Conservation (phyloP, 2,329 filamentous ascomycete species). For the Talaromyces sp. region DNA sequence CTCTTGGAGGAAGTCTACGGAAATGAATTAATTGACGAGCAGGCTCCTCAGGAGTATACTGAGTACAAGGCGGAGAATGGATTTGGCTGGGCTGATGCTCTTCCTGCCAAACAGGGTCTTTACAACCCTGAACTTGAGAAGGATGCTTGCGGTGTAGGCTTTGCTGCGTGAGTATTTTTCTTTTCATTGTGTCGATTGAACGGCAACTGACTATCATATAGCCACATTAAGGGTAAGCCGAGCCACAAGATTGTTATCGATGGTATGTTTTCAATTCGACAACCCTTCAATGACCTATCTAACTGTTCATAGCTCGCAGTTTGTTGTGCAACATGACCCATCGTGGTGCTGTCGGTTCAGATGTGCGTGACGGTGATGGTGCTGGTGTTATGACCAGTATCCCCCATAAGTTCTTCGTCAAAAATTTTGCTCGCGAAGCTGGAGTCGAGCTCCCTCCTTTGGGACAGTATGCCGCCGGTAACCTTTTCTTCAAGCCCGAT, state of each 20-base stretch:
- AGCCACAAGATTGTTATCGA: constrained; percentile 99
- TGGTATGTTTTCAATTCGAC: constrained; percentile 57
- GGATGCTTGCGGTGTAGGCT: constrained; percentile 99
- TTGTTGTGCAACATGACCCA: constrained; percentile 99
- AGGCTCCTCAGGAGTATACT: constrained; percentile 45
- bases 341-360: constrained; percentile 94
- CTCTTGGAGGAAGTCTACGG: constrained; percentile 49
- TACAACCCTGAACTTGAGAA: constrained; percentile 96
- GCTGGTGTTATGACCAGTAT: constrained; percentile 99
- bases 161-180: constrained; percentile 72
- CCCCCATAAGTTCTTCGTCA: constrained; percentile 96
- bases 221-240: constrained; percentile 93
- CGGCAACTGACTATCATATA: constrained; percentile 37
- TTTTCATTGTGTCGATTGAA: neutral
- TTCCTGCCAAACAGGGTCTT: constrained; percentile 96
- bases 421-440: constrained; percentile 93
- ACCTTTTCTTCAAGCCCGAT: constrained; percentile 98
- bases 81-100: constrained; percentile 92
- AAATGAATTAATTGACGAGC: constrained; percentile 45
- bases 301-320: constrained; percentile 64
- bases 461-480: constrained; percentile 94
- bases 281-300: neutral
- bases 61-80: constrained; percentile 56
- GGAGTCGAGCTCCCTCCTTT: constrained; percentile 79
- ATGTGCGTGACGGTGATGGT: constrained; percentile 95